A percentile compares a stretch with the other conserved stretches of the same genome.
Evolutionary conservation across 2,329 filamentous ascomycete genomes (phyloP).

Genomic region (Botrytis elliptica): DNA sequence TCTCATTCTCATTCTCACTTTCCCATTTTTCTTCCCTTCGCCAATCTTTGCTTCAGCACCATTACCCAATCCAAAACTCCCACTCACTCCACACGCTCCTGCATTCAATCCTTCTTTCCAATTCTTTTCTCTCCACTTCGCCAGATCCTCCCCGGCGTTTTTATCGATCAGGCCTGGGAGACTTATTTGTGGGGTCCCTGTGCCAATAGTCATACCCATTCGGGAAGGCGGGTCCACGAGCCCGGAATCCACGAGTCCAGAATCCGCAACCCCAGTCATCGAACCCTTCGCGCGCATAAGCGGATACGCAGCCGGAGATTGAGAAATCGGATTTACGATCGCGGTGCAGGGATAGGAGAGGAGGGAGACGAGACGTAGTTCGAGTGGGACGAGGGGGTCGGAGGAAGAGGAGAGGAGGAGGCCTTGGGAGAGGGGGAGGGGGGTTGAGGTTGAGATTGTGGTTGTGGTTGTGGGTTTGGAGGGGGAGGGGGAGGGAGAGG

Average conservation of each 20-base stretch:
- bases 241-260: too few relatives aligned
- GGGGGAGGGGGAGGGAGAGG: too few relatives aligned
- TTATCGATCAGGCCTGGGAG: neutral
- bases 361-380: neutral
- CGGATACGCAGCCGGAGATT: neutral
- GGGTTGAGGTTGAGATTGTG: neutral
- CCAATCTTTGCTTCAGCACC: too few relatives aligned
- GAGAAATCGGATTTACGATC: neutral
- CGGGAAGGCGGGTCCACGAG: neutral
- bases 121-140: neutral
- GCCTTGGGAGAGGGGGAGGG: neutral
- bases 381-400: neutral
- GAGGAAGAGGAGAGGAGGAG: neutral
- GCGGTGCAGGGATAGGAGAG: neutral
- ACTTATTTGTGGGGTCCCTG: neutral
- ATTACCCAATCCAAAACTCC: neutral
- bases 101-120: neutral
- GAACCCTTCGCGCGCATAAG: neutral
- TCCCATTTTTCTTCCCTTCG: too few relatives aligned
- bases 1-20: too few relatives aligned
- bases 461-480: neutral
- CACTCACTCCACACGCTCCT: neutral
- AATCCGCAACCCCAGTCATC: neutral
- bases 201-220: neutral
- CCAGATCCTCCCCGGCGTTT: neutral